Conservation (phyloP, 495 filamentous ascomycete genomes). For the Chaetomium cochliodes region DNA sequence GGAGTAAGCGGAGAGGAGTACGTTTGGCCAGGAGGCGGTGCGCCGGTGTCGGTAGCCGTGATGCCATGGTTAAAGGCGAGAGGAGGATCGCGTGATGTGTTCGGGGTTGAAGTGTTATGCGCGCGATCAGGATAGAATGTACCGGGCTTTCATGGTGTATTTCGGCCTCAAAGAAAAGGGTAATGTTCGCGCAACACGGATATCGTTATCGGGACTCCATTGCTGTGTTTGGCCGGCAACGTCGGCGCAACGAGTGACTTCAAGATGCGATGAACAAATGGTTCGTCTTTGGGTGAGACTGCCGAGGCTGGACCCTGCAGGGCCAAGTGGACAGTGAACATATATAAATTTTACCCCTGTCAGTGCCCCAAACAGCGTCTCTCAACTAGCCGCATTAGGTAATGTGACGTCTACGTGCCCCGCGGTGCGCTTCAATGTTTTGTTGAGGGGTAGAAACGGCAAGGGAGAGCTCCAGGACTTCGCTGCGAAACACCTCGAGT, state of each 20-base stretch:
- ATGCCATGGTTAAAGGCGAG: slow-evolving; percentile 3
- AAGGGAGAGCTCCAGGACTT: too few species aligned
- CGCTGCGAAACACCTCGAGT: too few species aligned
- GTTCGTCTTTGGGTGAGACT: slow-evolving; percentile 8
- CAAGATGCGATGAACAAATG: slow-evolving; percentile 6
- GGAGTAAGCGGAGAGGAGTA: neutral
- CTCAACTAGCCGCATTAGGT: neutral
- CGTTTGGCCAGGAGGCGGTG: slow-evolving; percentile 9
- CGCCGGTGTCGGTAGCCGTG: neutral
- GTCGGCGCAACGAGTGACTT: neutral
- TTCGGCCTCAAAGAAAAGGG: neutral
- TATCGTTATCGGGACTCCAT: slow-evolving; percentile 8
- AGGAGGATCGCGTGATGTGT: neutral
- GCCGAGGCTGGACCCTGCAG: slow-evolving; percentile 7
- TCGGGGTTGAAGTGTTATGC: neutral
- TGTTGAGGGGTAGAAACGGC: neutral
- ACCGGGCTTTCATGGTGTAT: neutral
- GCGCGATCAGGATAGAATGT: neutral
- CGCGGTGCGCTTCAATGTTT: neutral
- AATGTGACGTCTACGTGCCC: slow-evolving; percentile 7
- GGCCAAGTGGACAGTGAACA: neutral
- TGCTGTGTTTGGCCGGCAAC: neutral
- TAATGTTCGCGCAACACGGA: neutral
- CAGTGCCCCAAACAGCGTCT: neutral
- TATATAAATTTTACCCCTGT: neutral